A percentile compares a stretch with the other conserved stretches of the same genome.
These are phyloP conservation scores for Microsporum ferrugineum DNA, from an alignment of 2,329 filamentous ascomycete genomes.

Conservation along the genomic window DNA sequence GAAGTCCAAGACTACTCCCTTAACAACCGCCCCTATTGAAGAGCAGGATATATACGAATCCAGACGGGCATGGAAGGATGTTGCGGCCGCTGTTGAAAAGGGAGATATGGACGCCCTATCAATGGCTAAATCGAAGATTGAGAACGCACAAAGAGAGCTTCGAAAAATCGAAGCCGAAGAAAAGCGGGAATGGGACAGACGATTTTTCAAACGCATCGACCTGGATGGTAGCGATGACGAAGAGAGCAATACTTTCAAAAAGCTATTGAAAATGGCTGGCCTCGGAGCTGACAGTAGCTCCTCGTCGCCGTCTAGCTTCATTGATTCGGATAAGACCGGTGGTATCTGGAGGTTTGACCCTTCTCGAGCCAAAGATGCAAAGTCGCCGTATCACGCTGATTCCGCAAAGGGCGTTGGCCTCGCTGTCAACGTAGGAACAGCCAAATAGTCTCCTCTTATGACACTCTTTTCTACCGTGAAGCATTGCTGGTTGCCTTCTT, in stretches of 20 bases:
- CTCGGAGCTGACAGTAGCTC: constrained; percentile 24
- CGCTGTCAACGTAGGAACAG: constrained; percentile 6
- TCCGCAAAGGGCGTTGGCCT: constrained; percentile 33
- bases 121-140: constrained; percentile 74
- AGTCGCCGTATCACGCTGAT: constrained; percentile 33
- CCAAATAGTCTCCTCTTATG: background rate
- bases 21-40: constrained; percentile 60
- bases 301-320: constrained; percentile 15
- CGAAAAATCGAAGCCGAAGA: constrained; percentile 65
- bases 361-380: constrained; percentile 37
- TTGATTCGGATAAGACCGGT: constrained; percentile 55
- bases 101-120: constrained; percentile 76
- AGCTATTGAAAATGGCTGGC: constrained; percentile 28
- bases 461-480: background rate
- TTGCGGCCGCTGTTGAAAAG: constrained; percentile 65
- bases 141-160: constrained; percentile 71
- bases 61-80: constrained; percentile 75
- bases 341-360: constrained; percentile 60
- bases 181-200: constrained; percentile 64
- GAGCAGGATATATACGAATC: constrained; percentile 80
- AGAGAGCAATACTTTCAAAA: constrained; percentile 30
- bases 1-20: constrained; percentile 49
- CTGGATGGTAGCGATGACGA: constrained; percentile 15
- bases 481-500: background rate
- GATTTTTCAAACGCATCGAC: constrained; percentile 56